A percentile compares a stretch with the other conserved stretches of the same genome.
These are phyloP conservation scores for Rhodotorula toruloides DNA, from an alignment of 768 basidiomycete genomes.

Conservation along the genomic window DNA sequence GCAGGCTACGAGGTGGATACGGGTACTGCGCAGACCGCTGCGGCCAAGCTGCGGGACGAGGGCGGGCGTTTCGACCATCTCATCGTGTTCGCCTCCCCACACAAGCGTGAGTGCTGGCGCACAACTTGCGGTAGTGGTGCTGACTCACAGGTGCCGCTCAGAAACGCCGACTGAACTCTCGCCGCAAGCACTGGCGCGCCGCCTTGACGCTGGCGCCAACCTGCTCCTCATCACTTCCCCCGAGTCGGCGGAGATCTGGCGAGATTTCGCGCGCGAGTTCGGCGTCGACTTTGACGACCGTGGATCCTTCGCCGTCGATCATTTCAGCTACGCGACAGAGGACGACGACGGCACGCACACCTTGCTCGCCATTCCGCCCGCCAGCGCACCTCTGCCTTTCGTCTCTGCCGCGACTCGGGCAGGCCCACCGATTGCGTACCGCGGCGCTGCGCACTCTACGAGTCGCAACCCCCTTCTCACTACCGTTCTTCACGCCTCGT, in stretches of 20 bases:
- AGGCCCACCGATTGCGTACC: conserved; percentile 29
- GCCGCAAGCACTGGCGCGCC: conserved; percentile 69
- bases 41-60: conserved; percentile 53
- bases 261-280: conserved; percentile 83
- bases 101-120: conserved; percentile 61
- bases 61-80: conserved; percentile 75
- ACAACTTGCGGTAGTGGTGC: background rate
- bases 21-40: conserved; percentile 62
- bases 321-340: conserved; percentile 58
- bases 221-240: conserved; percentile 75
- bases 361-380: conserved; percentile 44
- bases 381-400: conserved; percentile 48
- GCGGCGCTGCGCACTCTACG: conserved; percentile 38
- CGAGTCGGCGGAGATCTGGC: conserved; percentile 56
- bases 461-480: conserved; percentile 56
- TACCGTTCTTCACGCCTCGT: conserved; percentile 69
- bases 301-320: conserved; percentile 73
- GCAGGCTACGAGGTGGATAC: conserved; percentile 82
- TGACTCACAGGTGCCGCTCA: conserved; percentile 44
- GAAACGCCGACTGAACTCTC: conserved; percentile 69
- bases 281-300: conserved; percentile 81
- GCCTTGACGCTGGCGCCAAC: conserved; percentile 58
- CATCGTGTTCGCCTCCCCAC: conserved; percentile 75
- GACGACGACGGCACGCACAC: conserved; percentile 34
- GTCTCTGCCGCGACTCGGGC: conserved; percentile 26